Evolutionary conservation across 129 eudicot genomes (phyloP), one percentile per base, ranked within the genome.

Genomic region (Ambrosia trifida): DNA sequence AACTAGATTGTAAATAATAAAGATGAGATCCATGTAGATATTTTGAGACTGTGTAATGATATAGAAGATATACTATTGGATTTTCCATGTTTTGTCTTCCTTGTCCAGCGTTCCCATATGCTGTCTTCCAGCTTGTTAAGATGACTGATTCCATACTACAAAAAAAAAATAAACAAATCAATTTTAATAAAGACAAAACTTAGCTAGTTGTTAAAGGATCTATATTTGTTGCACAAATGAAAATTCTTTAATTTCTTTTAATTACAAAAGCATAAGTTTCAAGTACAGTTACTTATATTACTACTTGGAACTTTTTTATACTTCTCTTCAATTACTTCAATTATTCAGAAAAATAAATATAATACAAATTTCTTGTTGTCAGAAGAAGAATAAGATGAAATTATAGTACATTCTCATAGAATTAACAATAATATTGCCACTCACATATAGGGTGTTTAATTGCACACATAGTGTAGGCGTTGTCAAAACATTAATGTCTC

Each of bases 41-140:
- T 38, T 36, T 41, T 72, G 44, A 57, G 76, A 72, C 45, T 56
- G 28, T 59, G 33, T 38, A 58, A 35, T 18, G 32, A 2, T 56
- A 12, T 38, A 70, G 63, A 64, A 79, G 62, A 82, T 93, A 13
- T 84, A 90, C 97, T 81, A 73, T 53, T 81, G n/a, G 81, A 70
- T 44, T 68, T 82, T 54, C 82, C 86, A 43, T 77, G 83, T 41
- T 74, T 80, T 74, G 45, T 81, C 74, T 82, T 91, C 79, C 73
- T 88, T 33, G 77, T 76, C 99, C 99, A 95, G 51, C 88, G 89
- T 75, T 88, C 96, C 89, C 86, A 90, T 79, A 95, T 95, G 87
- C 96, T 95, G 73, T 90, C 99, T 84, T 95, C 99, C 88, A 95
- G 73, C 76, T 81, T 90, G 79, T 77, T 90, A 70, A 95, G 88